phyloP scores from a whole-genome alignment of 148 eudicot genomes.

The Rhododendron kiyosumense region DNA sequence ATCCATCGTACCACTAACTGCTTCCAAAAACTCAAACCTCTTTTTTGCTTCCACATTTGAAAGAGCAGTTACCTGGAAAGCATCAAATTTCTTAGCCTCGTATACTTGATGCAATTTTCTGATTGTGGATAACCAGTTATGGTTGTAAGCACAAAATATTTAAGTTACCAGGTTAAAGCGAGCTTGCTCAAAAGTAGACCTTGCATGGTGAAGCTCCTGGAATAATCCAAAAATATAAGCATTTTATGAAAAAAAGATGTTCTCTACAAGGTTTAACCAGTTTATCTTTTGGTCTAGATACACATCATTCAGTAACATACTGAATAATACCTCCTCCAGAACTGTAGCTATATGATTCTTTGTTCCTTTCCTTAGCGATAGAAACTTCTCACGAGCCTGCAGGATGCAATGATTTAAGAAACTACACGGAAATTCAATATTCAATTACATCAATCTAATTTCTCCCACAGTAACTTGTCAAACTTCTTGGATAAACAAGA shows the following conservation, averaged over 20 bases:
- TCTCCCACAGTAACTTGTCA: background rate
- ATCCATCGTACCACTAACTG: constrained; percentile 98
- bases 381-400: constrained; percentile 96
- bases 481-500: background rate
- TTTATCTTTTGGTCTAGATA: background rate
- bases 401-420: background rate
- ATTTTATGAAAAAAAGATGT: constrained; percentile 1
- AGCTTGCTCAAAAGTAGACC: constrained; percentile 93
- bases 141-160: background rate
- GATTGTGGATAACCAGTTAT: background rate
- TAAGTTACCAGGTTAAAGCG: constrained; percentile 81
- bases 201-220: constrained; percentile 95
- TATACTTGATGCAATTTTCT: background rate
- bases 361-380: constrained; percentile 88
- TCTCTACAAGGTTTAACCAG: constrained; percentile 2
- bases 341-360: constrained; percentile 72
- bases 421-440: background rate
- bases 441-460: constrained; percentile 1
- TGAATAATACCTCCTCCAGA: constrained; percentile 74
- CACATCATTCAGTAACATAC: constrained; percentile 5
- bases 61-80: constrained; percentile 60
- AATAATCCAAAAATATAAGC: constrained; percentile 21
- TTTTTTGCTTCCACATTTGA: constrained; percentile 95
- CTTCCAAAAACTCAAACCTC: constrained; percentile 96
- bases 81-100: background rate